Base-by-base conservation (phyloP, 1,284 basidiomycete genomes). In the Ustilago crameri region DNA sequence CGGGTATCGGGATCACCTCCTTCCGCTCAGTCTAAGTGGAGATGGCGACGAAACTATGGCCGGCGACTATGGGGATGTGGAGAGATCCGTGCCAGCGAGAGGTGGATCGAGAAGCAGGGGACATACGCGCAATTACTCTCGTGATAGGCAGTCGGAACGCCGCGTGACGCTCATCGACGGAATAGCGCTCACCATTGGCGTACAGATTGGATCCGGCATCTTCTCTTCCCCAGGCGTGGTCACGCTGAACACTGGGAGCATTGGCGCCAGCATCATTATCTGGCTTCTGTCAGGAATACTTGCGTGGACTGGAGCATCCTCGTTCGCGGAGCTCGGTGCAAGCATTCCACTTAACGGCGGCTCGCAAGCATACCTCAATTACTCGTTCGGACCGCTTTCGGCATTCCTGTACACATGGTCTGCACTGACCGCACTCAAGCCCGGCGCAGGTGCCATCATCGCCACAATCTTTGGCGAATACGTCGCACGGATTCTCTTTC, bases 321-420 rank as follows among this genome's bases (percentile, higher is more conserved):
- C 93, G 90, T 55, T 87, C 91, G 73, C 93, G n/a, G 80, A 82
- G 51, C 84, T 77, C 4, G 86, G 86, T 1, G 84, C 85, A 35
- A 84, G 86, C 0, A 86, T 87, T 22, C 86, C 86, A 0, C 67
- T 87, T 9, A 86, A 94, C 75, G 81, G 81, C 23, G 80, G 81
- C 14, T 75, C 81, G 8, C 81, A 83, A 83, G 93, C 90, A 17
- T 92, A 98, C 83, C 89, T 97, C 35, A 79, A 78, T 51, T 83
- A 82, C 61, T 94, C 97, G 38, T 90, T 91, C 42, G 92, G 92
- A 5, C 87, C 97, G 0, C 77, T 82, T 2, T 73, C 76, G 0
- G 74, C 51, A 90, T 93, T 84, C 91, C 75, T 83, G 10, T 85
- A 83, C 59, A 78, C 80, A 0, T 84, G 82, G 77, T 83, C 80